These are phyloP conservation scores for Chondrus crispus DNA, from an alignment of 23 red algal species.

Conservation along the genomic window DNA sequence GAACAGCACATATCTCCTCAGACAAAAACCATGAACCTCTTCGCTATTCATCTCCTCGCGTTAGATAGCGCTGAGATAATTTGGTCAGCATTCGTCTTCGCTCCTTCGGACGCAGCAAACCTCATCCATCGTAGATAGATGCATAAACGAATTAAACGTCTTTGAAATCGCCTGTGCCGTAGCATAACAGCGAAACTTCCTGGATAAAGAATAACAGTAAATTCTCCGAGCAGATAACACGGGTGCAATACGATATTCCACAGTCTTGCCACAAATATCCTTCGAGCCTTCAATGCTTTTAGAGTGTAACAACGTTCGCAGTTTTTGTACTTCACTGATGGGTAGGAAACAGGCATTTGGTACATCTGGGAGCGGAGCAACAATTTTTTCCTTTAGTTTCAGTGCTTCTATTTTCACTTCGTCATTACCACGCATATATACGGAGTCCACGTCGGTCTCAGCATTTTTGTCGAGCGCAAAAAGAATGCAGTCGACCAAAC, in stretches of 20 bases:
- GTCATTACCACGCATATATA: not conserved
- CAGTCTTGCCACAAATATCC: too few relatives aligned
- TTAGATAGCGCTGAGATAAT: not conserved
- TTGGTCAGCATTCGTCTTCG: not conserved
- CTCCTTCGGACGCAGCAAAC: not conserved
- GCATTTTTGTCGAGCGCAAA: not conserved
- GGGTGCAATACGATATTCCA: not conserved
- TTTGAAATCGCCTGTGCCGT: not conserved
- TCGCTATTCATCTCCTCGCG: not conserved
- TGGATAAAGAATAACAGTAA: not conserved
- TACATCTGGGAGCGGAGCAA: not conserved
- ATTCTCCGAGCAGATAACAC: not conserved
- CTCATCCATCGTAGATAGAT: not conserved
- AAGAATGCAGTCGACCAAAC: not conserved
- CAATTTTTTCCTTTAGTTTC: not conserved
- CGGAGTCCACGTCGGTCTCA: not conserved
- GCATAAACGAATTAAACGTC: not conserved
- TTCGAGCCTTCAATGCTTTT: too few relatives aligned
- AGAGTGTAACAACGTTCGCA: too few relatives aligned
- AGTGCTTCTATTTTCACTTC: not conserved
- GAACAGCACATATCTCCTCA: not conserved
- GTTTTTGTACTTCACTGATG: too few relatives aligned
- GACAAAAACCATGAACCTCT: not conserved
- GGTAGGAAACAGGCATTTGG: not conserved
- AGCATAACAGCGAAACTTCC: not conserved